Conservation (phyloP, 441 rosid species). For the Croton laevigatus region DNA sequence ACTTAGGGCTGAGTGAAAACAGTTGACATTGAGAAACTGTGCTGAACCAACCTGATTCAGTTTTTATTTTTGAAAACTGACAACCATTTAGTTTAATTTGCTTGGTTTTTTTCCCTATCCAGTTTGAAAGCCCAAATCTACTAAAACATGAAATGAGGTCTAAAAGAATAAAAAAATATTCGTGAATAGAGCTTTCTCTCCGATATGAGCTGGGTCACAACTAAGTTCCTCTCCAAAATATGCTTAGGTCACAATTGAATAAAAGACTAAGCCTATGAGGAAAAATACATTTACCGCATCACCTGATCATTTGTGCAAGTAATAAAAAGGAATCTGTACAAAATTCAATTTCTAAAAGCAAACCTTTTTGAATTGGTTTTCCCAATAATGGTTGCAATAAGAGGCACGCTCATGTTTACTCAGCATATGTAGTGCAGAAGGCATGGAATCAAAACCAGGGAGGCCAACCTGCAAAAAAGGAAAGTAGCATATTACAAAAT, state of each 20-base stretch:
- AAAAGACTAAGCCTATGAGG: neutral
- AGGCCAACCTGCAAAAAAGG: conserved; percentile 83
- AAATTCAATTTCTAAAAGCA: conserved; percentile 25
- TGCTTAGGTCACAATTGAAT: neutral
- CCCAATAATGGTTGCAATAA: conserved; percentile 98
- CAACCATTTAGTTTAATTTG: no score
- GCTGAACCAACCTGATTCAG: no score
- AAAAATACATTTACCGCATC: neutral
- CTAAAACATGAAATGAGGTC: neutral
- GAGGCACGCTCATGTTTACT: conserved; percentile 99
- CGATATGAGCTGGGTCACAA: neutral
- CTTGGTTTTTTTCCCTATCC: neutral
- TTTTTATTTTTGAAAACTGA: no score
- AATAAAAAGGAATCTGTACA: neutral
- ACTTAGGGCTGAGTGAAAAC: no score
- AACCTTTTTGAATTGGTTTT: conserved; percentile 91
- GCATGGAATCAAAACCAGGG: conserved; percentile 99
- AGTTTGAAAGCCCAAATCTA: no score
- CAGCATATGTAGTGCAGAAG: conserved; percentile 83
- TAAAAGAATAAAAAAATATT: neutral
- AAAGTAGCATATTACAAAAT: conserved; percentile 8
- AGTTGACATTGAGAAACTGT: neutral
- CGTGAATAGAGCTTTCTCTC: neutral
- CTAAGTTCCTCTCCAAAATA: neutral
- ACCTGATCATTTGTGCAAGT: no score